Evolutionary conservation across 1,139 yeast species (phyloP).

Genomic region (Yamadazyma dushanensis): DNA sequence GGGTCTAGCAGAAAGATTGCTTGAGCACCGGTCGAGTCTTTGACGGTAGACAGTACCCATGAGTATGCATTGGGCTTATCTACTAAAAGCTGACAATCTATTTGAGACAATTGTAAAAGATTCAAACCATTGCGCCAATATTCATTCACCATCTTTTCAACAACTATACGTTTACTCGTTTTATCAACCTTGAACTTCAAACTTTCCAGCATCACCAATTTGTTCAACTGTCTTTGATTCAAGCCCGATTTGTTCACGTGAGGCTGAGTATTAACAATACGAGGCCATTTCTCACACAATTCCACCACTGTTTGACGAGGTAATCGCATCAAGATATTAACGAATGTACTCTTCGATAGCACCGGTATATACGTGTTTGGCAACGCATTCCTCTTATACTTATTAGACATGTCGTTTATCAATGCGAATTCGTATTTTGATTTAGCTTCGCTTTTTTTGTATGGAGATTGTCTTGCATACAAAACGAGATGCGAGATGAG

Average conservation of each 20-base stretch:
- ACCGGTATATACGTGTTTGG: conserved; percentile 45
- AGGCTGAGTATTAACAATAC: conserved; percentile 41
- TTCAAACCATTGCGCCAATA: conserved; percentile 68
- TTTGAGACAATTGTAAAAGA: conserved; percentile 67
- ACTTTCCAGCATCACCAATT: conserved; percentile 21
- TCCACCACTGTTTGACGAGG: conserved; percentile 38
- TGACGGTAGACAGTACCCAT: conserved; percentile 63
- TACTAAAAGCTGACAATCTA: conserved; percentile 65
- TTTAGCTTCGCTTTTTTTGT: not conserved
- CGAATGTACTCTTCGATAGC: conserved; percentile 23
- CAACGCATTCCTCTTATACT: conserved; percentile 24
- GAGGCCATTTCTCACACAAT: conserved; percentile 37
- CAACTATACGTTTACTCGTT: conserved; percentile 42
- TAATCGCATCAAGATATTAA: conserved; percentile 27
- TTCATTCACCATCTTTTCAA: conserved; percentile 52
- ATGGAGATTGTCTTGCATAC: not conserved
- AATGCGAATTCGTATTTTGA: conserved; percentile 1
- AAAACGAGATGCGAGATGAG: conserved; percentile 8
- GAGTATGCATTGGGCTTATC: conserved; percentile 51
- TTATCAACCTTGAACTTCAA: conserved; percentile 16
- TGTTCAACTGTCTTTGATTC: conserved; percentile 29
- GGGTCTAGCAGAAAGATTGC: conserved; percentile 42
- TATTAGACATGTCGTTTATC: conserved; percentile 5
- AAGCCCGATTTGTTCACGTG: conserved; percentile 11
- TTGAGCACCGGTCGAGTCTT: conserved; percentile 35